Percentiles rank a stretch among this genome's conserved stretches.
These are phyloP conservation scores for Metschnikowia gelsemii DNA, from an alignment of 805 yeast genomes.

Conservation along the genomic window DNA sequence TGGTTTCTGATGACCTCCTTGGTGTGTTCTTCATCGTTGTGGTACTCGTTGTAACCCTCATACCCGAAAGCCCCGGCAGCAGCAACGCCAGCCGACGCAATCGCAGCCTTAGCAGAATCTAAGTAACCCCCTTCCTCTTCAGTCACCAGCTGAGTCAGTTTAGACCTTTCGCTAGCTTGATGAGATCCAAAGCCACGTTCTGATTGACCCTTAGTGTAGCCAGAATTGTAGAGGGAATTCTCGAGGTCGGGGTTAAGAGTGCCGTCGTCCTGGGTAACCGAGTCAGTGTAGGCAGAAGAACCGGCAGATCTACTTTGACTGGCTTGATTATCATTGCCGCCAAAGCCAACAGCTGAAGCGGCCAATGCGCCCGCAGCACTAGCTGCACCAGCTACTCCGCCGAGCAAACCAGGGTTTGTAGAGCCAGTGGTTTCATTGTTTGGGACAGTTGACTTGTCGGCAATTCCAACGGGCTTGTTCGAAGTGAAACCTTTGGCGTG, in stretches of 20 bases:
- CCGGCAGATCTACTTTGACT: neutral
- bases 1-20: slow-evolving; percentile 3
- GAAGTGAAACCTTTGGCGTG: slow-evolving; percentile 7
- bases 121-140: slow-evolving; percentile 7
- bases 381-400: slow-evolving; percentile 16
- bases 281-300: neutral
- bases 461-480: neutral
- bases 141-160: too few relatives aligned
- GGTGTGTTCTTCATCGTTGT: slow-evolving; percentile 12
- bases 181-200: neutral
- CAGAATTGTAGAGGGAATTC: slow-evolving; percentile 9
- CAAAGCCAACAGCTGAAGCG: slow-evolving; percentile 12
- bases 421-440: slow-evolving; percentile 5
- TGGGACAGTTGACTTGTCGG: neutral
- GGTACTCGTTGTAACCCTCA: slow-evolving; percentile 20
- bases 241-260: slow-evolving; percentile 8
- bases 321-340: neutral
- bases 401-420: slow-evolving; percentile 14
- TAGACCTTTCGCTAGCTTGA: neutral
- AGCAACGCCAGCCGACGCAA: slow-evolving; percentile 24
- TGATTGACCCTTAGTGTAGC: slow-evolving; percentile 8
- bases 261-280: neutral
- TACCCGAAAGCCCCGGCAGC: slow-evolving; percentile 25
- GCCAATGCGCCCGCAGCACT: slow-evolving; percentile 22
- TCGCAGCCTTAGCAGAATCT: slow-evolving; percentile 18